Base-by-base conservation (phyloP, 257 asterid genomes). In the Capsicum baccatum region DNA sequence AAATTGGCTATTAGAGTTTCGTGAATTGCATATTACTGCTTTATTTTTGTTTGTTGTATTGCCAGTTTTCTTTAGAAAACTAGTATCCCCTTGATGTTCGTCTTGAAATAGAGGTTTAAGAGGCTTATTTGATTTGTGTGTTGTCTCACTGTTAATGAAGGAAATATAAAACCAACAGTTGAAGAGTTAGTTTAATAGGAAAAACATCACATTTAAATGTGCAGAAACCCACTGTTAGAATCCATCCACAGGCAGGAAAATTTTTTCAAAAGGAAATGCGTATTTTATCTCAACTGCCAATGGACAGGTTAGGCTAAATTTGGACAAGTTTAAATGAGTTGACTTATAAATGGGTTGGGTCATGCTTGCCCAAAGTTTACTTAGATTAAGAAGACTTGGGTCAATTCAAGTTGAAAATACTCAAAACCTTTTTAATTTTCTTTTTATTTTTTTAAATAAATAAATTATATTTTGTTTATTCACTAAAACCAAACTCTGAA, bases 391-490 rank as follows among this genome's bases (percentile, higher is more conserved):
- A 12, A 26, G 70, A 26, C 42, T 33, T 13, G 73, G 19, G 73
- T 66, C 42, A 21, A 26, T 26, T 26, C 17, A 0, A 9, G 64
- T 17, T 21, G 42, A 64, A 64, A 64, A 26, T 26, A 64, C 44
- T 26, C 44, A 35, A 3, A 11, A 64, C 17, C 71, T 26, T 64
- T 64, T 5, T 11, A 26, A 12, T 5, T n/a, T n/a, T n/a, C n/a
- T 10, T 74, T 74, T 21, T 21, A 0, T 21, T 21, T 21, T 21
- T 21, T 21, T 21, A 21, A 26, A 26, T 26, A 26, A 26, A 26
- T 26, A 26, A 50, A 76, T 13, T 76, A 76, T 76, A 76, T 21
- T 50, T 76, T 76, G 81, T 21, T 76, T 76, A 76, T 21, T 3
- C 39, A 52, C 80, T 21, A 50, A 12, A 73, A 21, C 19, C 8